These are phyloP conservation scores for Pythium folliculosum DNA, from an alignment of 352 stramenopile species.

Conservation along the genomic window DNA sequence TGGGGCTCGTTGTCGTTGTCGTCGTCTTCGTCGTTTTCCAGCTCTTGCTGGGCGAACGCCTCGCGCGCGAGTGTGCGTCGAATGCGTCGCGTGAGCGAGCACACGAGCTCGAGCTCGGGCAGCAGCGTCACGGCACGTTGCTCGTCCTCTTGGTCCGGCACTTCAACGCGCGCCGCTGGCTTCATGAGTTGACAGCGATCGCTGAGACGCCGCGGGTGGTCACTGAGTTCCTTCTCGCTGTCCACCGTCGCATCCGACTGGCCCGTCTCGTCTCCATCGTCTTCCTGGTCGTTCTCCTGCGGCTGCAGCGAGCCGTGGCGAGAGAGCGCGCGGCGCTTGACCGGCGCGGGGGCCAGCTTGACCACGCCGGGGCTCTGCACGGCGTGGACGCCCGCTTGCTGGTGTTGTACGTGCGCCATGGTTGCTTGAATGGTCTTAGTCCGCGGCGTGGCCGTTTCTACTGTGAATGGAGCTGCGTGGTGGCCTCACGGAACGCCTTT, in stretches of 20 bases:
- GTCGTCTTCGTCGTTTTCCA: conserved; percentile 4
- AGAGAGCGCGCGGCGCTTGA: not conserved
- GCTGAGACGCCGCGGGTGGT: not conserved
- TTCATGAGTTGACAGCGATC: conserved; percentile 3
- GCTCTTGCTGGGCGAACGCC: conserved; percentile 13
- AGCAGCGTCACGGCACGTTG: conserved; percentile 3
- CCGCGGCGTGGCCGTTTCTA: conserved; percentile 1
- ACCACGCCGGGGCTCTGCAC: conserved; percentile 1
- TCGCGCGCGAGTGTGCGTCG: not conserved
- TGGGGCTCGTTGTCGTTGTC: not conserved
- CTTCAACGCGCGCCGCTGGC: not conserved
- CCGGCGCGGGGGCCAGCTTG: conserved; percentile 4
- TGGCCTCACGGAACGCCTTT: too few species aligned
- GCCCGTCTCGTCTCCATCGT: not conserved
- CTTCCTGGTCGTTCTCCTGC: conserved; percentile 19
- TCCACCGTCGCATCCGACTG: not conserved
- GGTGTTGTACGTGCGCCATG: conserved; percentile 19
- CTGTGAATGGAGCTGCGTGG: not conserved
- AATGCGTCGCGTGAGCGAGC: conserved; percentile 9
- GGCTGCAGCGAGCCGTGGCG: conserved; percentile 20
- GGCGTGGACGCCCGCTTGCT: conserved; percentile 2
- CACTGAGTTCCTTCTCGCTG: not conserved
- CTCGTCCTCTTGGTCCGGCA: not conserved
- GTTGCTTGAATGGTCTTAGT: not conserved
- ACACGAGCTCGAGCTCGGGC: conserved; percentile 9